Conservation (phyloP, 106 monocot genomes). For the Dendrobium huoshanense region DNA sequence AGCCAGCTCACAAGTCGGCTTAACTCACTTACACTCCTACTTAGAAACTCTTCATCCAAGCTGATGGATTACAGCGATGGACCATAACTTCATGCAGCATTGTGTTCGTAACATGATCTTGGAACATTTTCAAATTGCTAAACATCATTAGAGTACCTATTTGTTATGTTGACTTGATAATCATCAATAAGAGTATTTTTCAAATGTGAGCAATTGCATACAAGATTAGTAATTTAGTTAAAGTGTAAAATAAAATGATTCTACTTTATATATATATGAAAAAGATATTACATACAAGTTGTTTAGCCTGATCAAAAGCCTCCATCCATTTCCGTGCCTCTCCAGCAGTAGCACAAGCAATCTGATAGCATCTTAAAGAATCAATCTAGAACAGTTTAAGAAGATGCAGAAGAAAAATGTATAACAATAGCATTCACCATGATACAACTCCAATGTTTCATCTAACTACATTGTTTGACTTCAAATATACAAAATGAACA, state of each 20-base stretch:
- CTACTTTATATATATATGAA: not conserved
- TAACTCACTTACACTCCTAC: no score
- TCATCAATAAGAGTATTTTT: not conserved
- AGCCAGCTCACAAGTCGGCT: no score
- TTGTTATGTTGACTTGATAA: not conserved
- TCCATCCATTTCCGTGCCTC: slow-evolving; percentile 82
- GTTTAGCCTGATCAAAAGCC: slow-evolving; percentile 91
- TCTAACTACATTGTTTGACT: not conserved
- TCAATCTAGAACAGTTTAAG: not conserved
- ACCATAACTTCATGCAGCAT: no score
- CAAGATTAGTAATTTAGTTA: not conserved
- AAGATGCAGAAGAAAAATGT: not conserved
- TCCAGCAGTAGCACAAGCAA: slow-evolving; percentile 80
- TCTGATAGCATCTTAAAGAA: slow-evolving; percentile 31
- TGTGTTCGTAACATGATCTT: no score
- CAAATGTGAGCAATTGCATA: not conserved
- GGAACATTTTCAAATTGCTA: not conserved
- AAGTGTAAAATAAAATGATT: not conserved
- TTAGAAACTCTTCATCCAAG: no score
- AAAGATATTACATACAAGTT: slow-evolving; percentile 42
- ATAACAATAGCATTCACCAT: not conserved
- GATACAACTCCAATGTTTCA: not conserved
- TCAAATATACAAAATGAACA: not conserved
- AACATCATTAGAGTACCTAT: not conserved
- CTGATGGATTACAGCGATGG: no score